These are phyloP conservation scores for Venturia effusa DNA, from an alignment of 2,329 filamentous ascomycete genomes.

Conservation along the genomic window DNA sequence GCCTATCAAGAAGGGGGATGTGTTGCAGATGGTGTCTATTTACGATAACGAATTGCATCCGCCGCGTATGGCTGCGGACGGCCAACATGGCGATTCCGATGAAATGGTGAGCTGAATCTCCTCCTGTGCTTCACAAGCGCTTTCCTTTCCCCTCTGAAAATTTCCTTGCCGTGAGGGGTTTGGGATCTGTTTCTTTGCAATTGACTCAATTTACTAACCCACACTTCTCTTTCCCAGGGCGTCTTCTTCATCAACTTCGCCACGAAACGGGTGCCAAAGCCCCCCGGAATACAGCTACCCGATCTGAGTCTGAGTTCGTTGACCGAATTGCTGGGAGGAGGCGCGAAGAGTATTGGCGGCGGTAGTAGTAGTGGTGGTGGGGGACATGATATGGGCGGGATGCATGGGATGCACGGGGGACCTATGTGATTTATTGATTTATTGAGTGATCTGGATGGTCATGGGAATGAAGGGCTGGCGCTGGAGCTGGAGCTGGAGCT, in stretches of 20 bases:
- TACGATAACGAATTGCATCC: slow-evolving; percentile 10
- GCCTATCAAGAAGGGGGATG: slow-evolving; percentile 11
- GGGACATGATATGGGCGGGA: too few relatives aligned
- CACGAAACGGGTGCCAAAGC: neutral
- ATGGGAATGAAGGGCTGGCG: too few relatives aligned
- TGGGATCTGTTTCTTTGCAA: too few relatives aligned
- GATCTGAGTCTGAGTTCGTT: too few relatives aligned
- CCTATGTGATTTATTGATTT: neutral
- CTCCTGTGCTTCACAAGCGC: too few relatives aligned
- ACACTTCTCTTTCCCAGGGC: neutral
- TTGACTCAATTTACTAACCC: too few relatives aligned
- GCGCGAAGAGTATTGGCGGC: neutral
- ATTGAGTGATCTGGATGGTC: too few relatives aligned
- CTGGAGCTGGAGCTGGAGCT: too few relatives aligned
- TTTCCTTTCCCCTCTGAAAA: neutral
- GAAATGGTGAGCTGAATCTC: slow-evolving; percentile 7
- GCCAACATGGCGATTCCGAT: neutral
- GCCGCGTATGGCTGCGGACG: neutral
- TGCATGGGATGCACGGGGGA: neutral
- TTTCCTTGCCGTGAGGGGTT: too few relatives aligned
- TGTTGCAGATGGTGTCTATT: slow-evolving; percentile 3
- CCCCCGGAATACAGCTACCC: too few relatives aligned
- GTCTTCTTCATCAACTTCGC: slow-evolving; percentile 10
- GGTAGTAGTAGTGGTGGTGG: too few relatives aligned
- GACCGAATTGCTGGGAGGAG: neutral